These are phyloP conservation scores for Clavariopsis aquatica DNA, from an alignment of 495 filamentous ascomycete genomes.

Conservation along the genomic window DNA sequence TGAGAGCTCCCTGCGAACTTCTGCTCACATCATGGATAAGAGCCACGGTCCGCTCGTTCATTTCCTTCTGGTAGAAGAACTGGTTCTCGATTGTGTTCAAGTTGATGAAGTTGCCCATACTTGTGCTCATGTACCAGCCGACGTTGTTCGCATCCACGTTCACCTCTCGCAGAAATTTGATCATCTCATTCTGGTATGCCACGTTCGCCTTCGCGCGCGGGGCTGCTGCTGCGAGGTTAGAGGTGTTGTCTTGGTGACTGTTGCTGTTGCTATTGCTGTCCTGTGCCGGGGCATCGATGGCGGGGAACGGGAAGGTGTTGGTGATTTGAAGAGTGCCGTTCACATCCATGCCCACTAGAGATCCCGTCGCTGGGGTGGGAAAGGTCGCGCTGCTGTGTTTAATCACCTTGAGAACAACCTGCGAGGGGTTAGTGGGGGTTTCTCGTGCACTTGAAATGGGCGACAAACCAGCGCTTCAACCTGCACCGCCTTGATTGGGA, in stretches of 20 bases:
- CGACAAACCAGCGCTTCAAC: conserved; percentile 74
- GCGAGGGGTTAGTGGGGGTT: conserved; percentile 25
- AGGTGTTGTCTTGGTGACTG: conserved; percentile 70
- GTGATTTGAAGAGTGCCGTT: conserved; percentile 84
- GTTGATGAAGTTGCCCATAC: conserved; percentile 98
- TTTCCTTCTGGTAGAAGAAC: conserved; percentile 89
- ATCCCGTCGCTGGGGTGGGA: conserved; percentile 86
- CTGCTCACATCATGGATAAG: conserved; percentile 93
- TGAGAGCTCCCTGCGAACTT: conserved; percentile 87
- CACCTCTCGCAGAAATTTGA: conserved; percentile 91
- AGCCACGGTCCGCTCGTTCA: conserved; percentile 90
- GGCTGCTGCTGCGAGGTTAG: conserved; percentile 79
- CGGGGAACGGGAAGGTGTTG: conserved; percentile 92
- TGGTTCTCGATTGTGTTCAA: conserved; percentile 96
- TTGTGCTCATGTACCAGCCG: conserved; percentile 98
- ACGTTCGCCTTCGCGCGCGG: conserved; percentile 88
- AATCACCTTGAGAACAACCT: conserved; percentile 97
- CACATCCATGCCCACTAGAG: conserved; percentile 89
- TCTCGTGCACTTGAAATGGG: conserved; percentile 10
- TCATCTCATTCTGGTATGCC: conserved; percentile 94
- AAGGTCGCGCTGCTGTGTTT: conserved; percentile 86
- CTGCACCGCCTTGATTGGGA: conserved; percentile 56
- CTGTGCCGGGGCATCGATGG: conserved; percentile 67
- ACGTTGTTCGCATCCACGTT: conserved; percentile 98
- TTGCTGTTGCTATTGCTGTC: conserved; percentile 72